Evolutionary conservation across 1,139 yeast species (phyloP).

Genomic region (Sugiyamaella xylanicola): DNA sequence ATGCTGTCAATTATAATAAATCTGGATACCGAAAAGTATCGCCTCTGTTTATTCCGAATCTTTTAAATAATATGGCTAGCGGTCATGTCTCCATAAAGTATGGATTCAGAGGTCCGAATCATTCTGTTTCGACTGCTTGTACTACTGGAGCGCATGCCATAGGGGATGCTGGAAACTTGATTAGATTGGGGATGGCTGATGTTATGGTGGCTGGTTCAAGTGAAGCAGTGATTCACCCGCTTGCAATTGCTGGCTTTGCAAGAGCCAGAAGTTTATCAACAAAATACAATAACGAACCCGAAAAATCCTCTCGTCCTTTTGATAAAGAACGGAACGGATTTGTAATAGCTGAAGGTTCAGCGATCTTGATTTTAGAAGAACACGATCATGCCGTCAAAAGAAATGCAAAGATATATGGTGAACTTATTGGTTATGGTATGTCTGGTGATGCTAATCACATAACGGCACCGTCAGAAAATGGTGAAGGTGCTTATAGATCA

Average conservation of each 20-base stretch:
- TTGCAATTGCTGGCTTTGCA: conserved; percentile 89
- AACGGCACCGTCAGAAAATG: conserved; percentile 83
- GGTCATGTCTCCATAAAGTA: conserved; percentile 84
- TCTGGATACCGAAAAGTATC: conserved; percentile 73
- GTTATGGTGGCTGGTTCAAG: conserved; percentile 93
- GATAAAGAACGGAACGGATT: conserved; percentile 80
- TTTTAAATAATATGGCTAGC: conserved; percentile 91
- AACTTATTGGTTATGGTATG: conserved; percentile 82
- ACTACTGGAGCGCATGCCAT: conserved; percentile 94
- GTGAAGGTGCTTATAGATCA: conserved; percentile 81
- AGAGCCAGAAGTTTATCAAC: conserved; percentile 82
- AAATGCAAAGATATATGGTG: conserved; percentile 69
- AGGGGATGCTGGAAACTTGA: conserved; percentile 88
- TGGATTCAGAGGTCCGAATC: conserved; percentile 81
- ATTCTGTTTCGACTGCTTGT: conserved; percentile 91
- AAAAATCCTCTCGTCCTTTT: conserved; percentile 80
- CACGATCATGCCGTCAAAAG: conserved; percentile 73
- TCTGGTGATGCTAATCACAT: conserved; percentile 93
- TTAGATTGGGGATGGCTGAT: conserved; percentile 76
- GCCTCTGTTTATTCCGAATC: conserved; percentile 82
- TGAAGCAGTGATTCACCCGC: conserved; percentile 84
- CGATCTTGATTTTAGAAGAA: conserved; percentile 73
- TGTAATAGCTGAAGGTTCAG: conserved; percentile 93
- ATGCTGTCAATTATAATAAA: conserved; percentile 52
- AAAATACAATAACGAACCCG: conserved; percentile 61